A percentile compares a stretch with the other conserved stretches of the same genome.
Conservation (phyloP, 2,329 filamentous ascomycete genomes). For the Colletotrichum sp. region DNA sequence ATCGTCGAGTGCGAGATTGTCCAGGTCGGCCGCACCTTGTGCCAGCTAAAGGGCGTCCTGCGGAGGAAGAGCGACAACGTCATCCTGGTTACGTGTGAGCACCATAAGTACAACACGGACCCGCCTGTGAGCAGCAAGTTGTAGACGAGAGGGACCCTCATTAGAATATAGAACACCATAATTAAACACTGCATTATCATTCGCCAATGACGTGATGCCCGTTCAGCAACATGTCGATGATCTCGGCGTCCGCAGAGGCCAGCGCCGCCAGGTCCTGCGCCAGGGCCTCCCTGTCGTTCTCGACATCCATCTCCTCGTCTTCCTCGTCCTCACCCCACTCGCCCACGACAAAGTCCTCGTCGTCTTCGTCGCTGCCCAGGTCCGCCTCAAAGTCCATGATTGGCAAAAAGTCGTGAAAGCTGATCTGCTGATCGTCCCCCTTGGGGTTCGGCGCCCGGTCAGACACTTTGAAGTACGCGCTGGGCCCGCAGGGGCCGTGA, state of each 20-base stretch:
- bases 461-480: slow-evolving; percentile 74
- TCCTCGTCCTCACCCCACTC: slow-evolving; percentile 33
- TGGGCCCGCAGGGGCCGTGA: slow-evolving; percentile 75
- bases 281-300: slow-evolving; percentile 29
- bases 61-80: slow-evolving; percentile 56
- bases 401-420: slow-evolving; percentile 22
- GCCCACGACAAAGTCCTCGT: slow-evolving; percentile 25
- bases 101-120: slow-evolving; percentile 69
- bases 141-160: not conserved
- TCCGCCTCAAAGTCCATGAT: slow-evolving; percentile 27
- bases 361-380: slow-evolving; percentile 25
- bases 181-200: not conserved
- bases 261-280: slow-evolving; percentile 26
- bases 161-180: not conserved
- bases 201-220: slow-evolving; percentile 2
- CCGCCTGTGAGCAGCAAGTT: slow-evolving; percentile 34
- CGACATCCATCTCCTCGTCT: slow-evolving; percentile 29
- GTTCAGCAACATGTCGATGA: slow-evolving; percentile 11
- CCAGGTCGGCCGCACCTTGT: slow-evolving; percentile 60
- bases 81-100: slow-evolving; percentile 64
- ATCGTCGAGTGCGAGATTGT: slow-evolving; percentile 63
- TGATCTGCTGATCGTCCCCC: slow-evolving; percentile 20
- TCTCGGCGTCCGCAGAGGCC: slow-evolving; percentile 10
- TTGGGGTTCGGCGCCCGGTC: slow-evolving; percentile 34
- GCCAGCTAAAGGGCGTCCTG: slow-evolving; percentile 60